Conservation (phyloP, 768 basidiomycete genomes). For the Mycena chlorophos region DNA sequence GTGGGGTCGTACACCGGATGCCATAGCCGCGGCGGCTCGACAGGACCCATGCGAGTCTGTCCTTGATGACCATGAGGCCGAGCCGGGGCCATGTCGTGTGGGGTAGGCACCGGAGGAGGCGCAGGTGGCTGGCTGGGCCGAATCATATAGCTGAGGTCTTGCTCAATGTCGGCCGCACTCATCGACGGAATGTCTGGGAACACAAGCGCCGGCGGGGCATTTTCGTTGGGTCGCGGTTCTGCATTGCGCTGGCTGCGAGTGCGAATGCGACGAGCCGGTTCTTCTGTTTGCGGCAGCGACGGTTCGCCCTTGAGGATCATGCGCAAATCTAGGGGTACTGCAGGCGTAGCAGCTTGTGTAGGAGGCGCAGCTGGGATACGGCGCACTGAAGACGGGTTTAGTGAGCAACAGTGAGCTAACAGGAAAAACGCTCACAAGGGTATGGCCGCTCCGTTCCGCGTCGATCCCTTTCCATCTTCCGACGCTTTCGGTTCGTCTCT, state of each 20-base stretch:
- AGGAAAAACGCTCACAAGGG: constrained; percentile 46
- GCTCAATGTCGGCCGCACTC: constrained; percentile 46
- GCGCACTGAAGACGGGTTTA: constrained; percentile 42
- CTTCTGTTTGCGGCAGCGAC: constrained; percentile 40
- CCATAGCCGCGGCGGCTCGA: too few species aligned
- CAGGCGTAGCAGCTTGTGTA: constrained; percentile 50
- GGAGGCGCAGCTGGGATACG: constrained; percentile 61
- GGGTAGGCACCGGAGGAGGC: constrained; percentile 19
- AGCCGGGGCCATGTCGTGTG: constrained; percentile 20
- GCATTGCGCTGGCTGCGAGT: constrained; percentile 21
- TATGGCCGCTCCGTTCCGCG: constrained; percentile 75
- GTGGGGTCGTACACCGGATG: constrained; percentile 18
- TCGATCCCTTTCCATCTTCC: constrained; percentile 83
- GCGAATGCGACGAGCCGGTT: constrained; percentile 17
- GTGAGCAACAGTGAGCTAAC: constrained; percentile 27
- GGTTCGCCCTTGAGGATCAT: constrained; percentile 59
- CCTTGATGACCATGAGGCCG: neutral
- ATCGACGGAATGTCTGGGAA: constrained; percentile 52
- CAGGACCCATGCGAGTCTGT: neutral
- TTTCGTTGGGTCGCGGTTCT: constrained; percentile 30
- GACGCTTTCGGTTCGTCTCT: constrained; percentile 82
- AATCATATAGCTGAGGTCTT: constrained; percentile 56
- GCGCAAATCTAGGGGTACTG: constrained; percentile 66
- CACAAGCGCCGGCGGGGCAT: constrained; percentile 31
- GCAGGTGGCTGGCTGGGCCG: constrained; percentile 39